phyloP scores from a whole-genome alignment of 2,329 filamentous ascomycete species.

The Hymenoscyphus occultus region DNA sequence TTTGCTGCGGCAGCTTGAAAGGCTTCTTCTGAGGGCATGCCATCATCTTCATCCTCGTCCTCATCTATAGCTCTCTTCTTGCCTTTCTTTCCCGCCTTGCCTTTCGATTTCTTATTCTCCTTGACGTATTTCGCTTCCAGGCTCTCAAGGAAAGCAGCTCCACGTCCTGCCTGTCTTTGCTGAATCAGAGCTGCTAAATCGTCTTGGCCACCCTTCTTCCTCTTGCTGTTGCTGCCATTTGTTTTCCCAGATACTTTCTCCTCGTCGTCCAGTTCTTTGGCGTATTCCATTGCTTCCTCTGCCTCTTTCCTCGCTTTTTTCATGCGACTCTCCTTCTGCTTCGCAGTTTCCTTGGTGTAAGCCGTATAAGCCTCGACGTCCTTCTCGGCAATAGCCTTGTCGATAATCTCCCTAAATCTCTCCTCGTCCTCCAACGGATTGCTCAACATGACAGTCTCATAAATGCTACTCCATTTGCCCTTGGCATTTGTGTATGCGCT shows the following conservation, averaged over 20 bases:
- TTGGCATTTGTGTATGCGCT: constrained; percentile 68
- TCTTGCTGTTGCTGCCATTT: constrained; percentile 42
- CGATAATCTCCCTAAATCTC: constrained; percentile 76
- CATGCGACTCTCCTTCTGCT: constrained; percentile 55
- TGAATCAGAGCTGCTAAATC: constrained; percentile 72
- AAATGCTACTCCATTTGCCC: constrained; percentile 75
- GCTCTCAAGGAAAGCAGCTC: constrained; percentile 62
- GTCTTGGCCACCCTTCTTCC: constrained; percentile 46
- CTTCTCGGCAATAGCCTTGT: constrained; percentile 69
- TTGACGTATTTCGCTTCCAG: constrained; percentile 73
- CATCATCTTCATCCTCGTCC: constrained; percentile 63
- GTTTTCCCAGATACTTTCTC: constrained; percentile 62
- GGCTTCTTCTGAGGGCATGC: constrained; percentile 57
- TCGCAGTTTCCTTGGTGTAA: constrained; percentile 73
- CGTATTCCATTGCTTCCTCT: constrained; percentile 69
- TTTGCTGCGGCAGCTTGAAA: constrained; percentile 56
- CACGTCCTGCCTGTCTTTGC: constrained; percentile 63
- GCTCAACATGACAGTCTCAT: constrained; percentile 82
- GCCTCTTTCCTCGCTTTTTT: constrained; percentile 65
- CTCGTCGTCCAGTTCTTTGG: constrained; percentile 70
- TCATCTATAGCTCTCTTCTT: constrained; percentile 55
- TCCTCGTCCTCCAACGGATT: constrained; percentile 81
- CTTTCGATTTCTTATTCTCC: constrained; percentile 42
- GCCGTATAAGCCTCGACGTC: constrained; percentile 64
- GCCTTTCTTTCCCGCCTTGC: constrained; percentile 50